Conservation (phyloP, 495 filamentous ascomycete genomes). For the Hyaloscypha finlandica region DNA sequence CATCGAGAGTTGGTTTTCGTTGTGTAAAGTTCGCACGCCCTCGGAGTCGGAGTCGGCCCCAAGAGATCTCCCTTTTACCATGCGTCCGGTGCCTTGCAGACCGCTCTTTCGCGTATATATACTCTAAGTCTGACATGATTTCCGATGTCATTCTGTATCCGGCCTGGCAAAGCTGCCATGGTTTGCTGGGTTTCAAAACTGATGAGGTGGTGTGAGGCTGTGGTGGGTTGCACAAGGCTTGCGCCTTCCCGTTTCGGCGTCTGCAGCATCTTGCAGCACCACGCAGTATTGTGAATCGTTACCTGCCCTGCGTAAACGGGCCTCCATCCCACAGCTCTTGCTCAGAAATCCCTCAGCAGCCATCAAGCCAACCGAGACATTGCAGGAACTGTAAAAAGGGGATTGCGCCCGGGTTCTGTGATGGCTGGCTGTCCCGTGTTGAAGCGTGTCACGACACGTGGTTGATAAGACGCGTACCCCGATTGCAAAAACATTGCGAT, state of each 20-base stretch:
- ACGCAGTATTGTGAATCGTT: neutral
- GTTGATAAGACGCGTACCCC: neutral
- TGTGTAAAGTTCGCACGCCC: too few species aligned
- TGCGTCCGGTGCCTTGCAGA: neutral
- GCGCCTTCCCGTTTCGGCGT: neutral
- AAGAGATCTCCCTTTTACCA: neutral
- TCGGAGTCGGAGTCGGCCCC: neutral
- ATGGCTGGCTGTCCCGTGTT: neutral
- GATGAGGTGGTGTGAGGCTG: neutral
- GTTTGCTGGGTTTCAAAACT: neutral
- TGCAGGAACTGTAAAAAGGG: neutral
- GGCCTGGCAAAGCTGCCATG: neutral
- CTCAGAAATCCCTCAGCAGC: neutral
- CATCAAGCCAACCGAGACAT: neutral
- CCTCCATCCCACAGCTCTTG: neutral
- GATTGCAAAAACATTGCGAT: neutral
- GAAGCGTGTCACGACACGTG: neutral
- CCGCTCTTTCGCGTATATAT: neutral
- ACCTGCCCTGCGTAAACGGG: too few species aligned
- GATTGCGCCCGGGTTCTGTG: neutral
- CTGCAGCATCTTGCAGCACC: conserved; percentile 1
- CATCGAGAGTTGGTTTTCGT: too few species aligned
- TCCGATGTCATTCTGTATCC: neutral
- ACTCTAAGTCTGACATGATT: neutral
- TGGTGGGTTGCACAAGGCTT: neutral